Base-by-base conservation (phyloP, 306 rosid species). In the Pyrus communis region DNA sequence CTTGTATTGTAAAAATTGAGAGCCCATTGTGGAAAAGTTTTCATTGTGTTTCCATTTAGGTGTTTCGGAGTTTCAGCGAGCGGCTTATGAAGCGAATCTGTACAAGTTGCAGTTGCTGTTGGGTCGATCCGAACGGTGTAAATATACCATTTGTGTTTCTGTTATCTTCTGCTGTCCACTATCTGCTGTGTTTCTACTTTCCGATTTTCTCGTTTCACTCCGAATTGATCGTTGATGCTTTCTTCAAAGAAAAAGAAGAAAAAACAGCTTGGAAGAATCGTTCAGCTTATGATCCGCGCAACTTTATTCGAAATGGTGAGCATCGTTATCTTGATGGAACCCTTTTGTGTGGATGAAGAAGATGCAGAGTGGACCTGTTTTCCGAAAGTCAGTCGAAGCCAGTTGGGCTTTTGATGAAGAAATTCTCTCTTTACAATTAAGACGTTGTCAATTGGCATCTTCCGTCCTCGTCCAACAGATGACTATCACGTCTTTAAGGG, bases 31-130 rank as follows among this genome's bases (percentile, higher is more conserved):
- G 55, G 78, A 3, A n/a, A 66, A 5, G 15, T 71, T 81, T 76
- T 80, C 70, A 27, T 61, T 77, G 73, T 54, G 59, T 76, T 74
- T 73, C 72, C 55, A 38, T 51, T 76, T 49, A 77, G 85, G 80
- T 81, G 77, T 73, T 72, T 65, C 51, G 71, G 82, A 57, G 83
- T 77, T 71, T 46, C 55, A 66, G 18, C 40, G 69, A 75, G 84
- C 82, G 82, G 82, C 86, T 79, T 81, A 58, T 73, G 75, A 61
- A 77, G 54, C 71, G 43, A 83, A 85, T 75, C 23, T 91, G 93
- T 88, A 86, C 79, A 88, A 81, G 75, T 75, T 60, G 73, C 76
- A 82, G 86, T 75, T 79, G 78, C 54, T 75, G 78, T 78, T 74
- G 86, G 77, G 85, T 75, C 65, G 1, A 27, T 42, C 18, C 7